Percentiles rank a stretch among this genome's conserved stretches.
Evolutionary conservation across 139 green algal genomes (phyloP).

Genomic region (Pseudopediastrum boryanum): DNA sequence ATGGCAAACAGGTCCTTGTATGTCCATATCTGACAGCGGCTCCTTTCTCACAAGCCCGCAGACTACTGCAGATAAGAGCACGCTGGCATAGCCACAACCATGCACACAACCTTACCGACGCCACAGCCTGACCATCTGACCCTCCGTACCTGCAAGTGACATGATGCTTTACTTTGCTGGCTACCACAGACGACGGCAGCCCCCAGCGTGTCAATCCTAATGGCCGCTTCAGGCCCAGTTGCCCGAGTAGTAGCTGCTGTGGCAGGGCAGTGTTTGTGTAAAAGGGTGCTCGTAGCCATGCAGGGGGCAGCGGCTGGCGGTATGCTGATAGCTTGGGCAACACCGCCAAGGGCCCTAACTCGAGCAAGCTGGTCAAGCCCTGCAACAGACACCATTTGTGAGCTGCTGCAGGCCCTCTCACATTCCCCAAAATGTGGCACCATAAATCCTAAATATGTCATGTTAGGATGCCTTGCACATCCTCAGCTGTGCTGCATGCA

Average conservation of each 20-base stretch:
- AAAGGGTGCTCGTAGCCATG: background rate
- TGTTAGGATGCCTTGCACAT: no score
- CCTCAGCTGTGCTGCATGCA: no score
- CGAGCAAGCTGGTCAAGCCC: conserved; percentile 48
- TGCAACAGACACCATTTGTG: background rate
- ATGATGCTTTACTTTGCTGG: conserved; percentile 49
- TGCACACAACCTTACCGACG: no score
- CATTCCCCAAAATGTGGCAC: background rate
- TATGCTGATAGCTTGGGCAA: conserved; percentile 12
- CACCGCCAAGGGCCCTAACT: conserved; percentile 19
- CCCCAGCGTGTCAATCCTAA: background rate
- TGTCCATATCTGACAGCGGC: no score
- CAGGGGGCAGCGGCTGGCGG: background rate
- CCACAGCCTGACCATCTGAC: no score
- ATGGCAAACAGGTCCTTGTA: no score
- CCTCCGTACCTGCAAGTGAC: no score
- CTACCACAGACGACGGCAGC: background rate
- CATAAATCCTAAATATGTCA: background rate
- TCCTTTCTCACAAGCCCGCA: no score
- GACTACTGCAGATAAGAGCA: no score
- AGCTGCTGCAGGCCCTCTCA: background rate
- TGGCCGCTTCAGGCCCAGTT: conserved; percentile 49
- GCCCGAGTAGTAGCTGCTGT: conserved; percentile 22
- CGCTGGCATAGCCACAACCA: no score
- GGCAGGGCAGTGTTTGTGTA: background rate